Percentiles rank a stretch among this genome's conserved stretches.
Conservation (phyloP, 108 stramenopile genomes). For the Skeletonema costatum region DNA sequence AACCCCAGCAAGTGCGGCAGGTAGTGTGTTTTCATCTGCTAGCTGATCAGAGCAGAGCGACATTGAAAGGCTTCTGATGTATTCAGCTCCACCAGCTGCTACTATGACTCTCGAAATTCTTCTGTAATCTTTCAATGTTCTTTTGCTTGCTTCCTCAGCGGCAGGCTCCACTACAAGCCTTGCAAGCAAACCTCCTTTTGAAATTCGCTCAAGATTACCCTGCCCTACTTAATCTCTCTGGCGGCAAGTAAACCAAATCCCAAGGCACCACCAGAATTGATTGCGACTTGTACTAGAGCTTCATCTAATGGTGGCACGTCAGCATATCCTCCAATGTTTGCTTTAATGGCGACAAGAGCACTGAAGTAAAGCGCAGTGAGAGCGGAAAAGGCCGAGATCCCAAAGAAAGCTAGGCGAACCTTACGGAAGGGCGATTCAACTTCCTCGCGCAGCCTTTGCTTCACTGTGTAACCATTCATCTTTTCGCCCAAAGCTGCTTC, state of each 20-base stretch:
- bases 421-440: constrained; percentile 87
- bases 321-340: constrained; percentile 56
- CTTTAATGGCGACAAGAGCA: constrained; percentile 59
- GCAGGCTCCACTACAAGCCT: constrained; percentile 66
- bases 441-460: constrained; percentile 86
- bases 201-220: constrained; percentile 74
- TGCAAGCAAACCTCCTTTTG: constrained; percentile 72
- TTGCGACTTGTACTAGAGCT: constrained; percentile 59
- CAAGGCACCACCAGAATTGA: constrained; percentile 66
- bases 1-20: constrained; percentile 50
- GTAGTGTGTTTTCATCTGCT: constrained; percentile 72
- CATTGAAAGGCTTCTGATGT: constrained; percentile 65
- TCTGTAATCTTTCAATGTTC: constrained; percentile 64
- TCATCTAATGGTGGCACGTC: constrained; percentile 70
- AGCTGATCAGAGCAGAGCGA: constrained; percentile 76
- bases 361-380: constrained; percentile 79
- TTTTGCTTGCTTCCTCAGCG: constrained; percentile 2
- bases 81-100: constrained; percentile 72
- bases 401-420: constrained; percentile 80
- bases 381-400: constrained; percentile 59
- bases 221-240: constrained; percentile 72
- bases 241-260: constrained; percentile 61
- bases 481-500: constrained; percentile 40
- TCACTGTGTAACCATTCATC: constrained; percentile 83
- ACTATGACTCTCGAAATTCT: constrained; percentile 71